Percentiles rank a stretch among this genome's conserved stretches.
phyloP scores from a whole-genome alignment of 2,329 filamentous ascomycete species.

The Claviceps humidiphila region DNA sequence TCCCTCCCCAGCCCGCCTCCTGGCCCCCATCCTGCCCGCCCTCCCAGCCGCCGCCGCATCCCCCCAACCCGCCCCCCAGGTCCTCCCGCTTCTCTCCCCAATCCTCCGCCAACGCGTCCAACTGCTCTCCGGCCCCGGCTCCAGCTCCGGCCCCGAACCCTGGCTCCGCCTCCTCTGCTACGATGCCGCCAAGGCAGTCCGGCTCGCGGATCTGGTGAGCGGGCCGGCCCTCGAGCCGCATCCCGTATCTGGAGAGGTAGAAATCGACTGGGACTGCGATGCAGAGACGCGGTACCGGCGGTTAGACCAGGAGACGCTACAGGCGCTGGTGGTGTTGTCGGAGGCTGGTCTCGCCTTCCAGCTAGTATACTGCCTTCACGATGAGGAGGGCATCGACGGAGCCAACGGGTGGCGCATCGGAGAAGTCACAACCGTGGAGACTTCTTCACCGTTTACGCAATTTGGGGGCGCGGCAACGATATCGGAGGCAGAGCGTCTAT shows the following conservation, averaged over 20 bases:
- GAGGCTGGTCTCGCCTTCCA: slow-evolving; percentile 51
- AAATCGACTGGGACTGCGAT: slow-evolving; percentile 56
- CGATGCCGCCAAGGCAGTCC: slow-evolving; percentile 41
- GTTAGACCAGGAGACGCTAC: slow-evolving; percentile 63
- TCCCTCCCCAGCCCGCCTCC: slow-evolving; percentile 32
- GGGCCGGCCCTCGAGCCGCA: slow-evolving; percentile 62
- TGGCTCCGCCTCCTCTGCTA: slow-evolving; percentile 67
- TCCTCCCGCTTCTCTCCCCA: slow-evolving; percentile 49
- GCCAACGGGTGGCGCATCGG: slow-evolving; percentile 56
- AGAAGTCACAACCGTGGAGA: slow-evolving; percentile 51
- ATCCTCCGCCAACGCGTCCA: slow-evolving; percentile 54
- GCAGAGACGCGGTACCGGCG: slow-evolving; percentile 50
- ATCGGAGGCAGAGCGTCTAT: slow-evolving; percentile 47
- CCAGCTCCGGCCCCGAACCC: slow-evolving; percentile 36
- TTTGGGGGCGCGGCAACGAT: slow-evolving; percentile 40
- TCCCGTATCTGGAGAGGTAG: slow-evolving; percentile 66
- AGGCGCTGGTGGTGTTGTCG: slow-evolving; percentile 48
- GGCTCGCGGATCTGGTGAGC: slow-evolving; percentile 47
- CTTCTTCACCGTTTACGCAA: slow-evolving; percentile 38
- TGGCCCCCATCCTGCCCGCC: slow-evolving; percentile 45
- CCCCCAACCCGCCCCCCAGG: slow-evolving; percentile 38
- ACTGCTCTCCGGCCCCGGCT: slow-evolving; percentile 36
- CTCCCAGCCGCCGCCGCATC: slow-evolving; percentile 47
- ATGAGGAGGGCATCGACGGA: slow-evolving; percentile 43
- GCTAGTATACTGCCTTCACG: slow-evolving; percentile 56